Evolutionary conservation across 1,139 yeast species (phyloP).

Genomic region (Geotrichum restrictum): DNA sequence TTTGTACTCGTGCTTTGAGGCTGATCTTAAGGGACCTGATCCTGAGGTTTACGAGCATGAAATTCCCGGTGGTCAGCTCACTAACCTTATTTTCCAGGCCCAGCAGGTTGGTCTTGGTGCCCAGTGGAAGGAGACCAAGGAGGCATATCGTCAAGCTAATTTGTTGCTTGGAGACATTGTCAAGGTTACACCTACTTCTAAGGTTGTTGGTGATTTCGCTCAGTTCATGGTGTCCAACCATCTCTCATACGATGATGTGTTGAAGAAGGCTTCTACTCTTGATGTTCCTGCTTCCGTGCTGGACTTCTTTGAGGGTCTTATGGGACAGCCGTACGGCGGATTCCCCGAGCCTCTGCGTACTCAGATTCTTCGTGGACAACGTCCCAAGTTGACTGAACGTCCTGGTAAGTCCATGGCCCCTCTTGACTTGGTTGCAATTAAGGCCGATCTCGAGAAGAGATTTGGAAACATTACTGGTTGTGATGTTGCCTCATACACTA

Average conservation of each 20-base stretch:
- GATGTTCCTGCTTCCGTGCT: slow-evolving; percentile 98
- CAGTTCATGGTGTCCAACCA: slow-evolving; percentile 98
- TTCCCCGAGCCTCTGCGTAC: slow-evolving; percentile 98
- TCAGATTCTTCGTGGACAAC: slow-evolving; percentile 79
- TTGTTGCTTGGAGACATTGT: slow-evolving; percentile 89
- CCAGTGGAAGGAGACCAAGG: slow-evolving; percentile 93
- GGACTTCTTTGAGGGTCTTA: slow-evolving; percentile 97
- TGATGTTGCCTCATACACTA: slow-evolving; percentile 91
- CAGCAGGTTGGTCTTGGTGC: slow-evolving; percentile 96
- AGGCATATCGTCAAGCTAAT: slow-evolving; percentile 88
- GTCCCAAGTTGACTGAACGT: slow-evolving; percentile 81
- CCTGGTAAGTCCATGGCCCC: slow-evolving; percentile 90
- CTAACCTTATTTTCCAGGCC: slow-evolving; percentile 96
- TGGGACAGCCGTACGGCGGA: slow-evolving; percentile 99
- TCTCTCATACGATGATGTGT: slow-evolving; percentile 77
- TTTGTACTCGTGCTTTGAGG: slow-evolving; percentile 93
- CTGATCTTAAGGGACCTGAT: slow-evolving; percentile 98
- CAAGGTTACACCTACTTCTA: slow-evolving; percentile 97
- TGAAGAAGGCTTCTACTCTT: slow-evolving; percentile 77
- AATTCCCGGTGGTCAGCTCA: slow-evolving; percentile 98
- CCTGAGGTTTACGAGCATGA: slow-evolving; percentile 98
- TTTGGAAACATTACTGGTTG: slow-evolving; percentile 61
- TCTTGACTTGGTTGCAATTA: slow-evolving; percentile 66
- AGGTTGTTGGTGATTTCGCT: slow-evolving; percentile 98
- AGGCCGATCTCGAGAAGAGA: slow-evolving; percentile 58